Percentiles rank a stretch among this genome's conserved stretches.
These are phyloP conservation scores for Backusella mclennaniae DNA, from an alignment of 192 early-diverging fungal species.

Conservation along the genomic window DNA sequence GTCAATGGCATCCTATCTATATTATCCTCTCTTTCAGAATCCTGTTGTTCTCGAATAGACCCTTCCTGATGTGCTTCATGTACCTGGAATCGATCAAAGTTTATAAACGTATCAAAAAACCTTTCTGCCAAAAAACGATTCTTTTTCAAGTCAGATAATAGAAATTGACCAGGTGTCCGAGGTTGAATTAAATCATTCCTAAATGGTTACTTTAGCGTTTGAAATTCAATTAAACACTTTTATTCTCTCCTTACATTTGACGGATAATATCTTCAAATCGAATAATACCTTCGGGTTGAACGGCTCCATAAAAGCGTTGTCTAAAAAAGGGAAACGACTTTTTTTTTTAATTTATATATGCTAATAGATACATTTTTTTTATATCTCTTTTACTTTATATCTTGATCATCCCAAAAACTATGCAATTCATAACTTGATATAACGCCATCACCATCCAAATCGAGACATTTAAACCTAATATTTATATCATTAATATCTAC, in stretches of 20 bases:
- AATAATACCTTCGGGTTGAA: slow-evolving; percentile 6
- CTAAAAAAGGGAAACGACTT: neutral
- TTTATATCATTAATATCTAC: neutral
- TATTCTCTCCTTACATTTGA: slow-evolving; percentile 28
- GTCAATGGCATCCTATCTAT: neutral
- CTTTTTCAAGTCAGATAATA: slow-evolving; percentile 30
- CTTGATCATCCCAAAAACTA: slow-evolving; percentile 88
- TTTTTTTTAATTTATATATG: neutral
- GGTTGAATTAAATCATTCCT: slow-evolving; percentile 41
- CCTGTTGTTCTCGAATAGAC: neutral
- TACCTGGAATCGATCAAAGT: slow-evolving; percentile 32
- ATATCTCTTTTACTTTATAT: slow-evolving; percentile 10
- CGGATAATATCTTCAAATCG: slow-evolving; percentile 37
- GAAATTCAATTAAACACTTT: neutral
- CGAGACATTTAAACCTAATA: slow-evolving; percentile 94
- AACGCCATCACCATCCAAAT: slow-evolving; percentile 86
- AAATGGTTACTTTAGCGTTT: neutral
- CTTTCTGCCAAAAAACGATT: slow-evolving; percentile 36
- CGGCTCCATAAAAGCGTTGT: slow-evolving; percentile 1
- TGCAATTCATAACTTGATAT: slow-evolving; percentile 84
- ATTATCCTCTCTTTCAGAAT: neutral
- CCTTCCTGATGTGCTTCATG: slow-evolving; percentile 35
- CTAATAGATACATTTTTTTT: neutral
- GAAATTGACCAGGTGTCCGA: slow-evolving; percentile 26
- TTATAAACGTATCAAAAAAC: slow-evolving; percentile 40